Evolutionary conservation across 768 basidiomycete species (phyloP).

Genomic region (Dacryopinax primogenitus): DNA sequence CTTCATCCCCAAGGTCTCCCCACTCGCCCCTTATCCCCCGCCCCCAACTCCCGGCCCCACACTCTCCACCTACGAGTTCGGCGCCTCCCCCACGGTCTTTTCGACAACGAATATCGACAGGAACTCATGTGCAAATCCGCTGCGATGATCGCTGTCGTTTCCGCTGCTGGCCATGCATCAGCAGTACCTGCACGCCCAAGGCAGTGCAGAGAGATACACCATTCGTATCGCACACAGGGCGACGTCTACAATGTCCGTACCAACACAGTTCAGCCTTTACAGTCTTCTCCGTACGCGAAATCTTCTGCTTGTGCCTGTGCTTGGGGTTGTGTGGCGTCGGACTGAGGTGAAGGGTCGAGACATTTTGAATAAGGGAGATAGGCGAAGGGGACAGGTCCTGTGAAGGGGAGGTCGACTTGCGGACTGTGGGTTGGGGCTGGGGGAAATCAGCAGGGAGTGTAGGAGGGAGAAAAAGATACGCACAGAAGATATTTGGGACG

Average conservation of each 20-base stretch:
- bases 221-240: slow-evolving; percentile 53
- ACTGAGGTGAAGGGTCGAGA: slow-evolving; percentile 42
- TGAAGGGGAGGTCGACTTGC: slow-evolving; percentile 60
- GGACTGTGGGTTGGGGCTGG: slow-evolving; percentile 48
- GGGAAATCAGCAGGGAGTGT: too few species aligned
- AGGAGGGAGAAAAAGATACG: too few species aligned
- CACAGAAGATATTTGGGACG: too few species aligned
- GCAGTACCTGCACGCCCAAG: neutral
- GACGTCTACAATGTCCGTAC: slow-evolving; percentile 62
- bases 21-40: too few species aligned
- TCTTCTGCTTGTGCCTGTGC: slow-evolving; percentile 14
- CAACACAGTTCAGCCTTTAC: slow-evolving; percentile 64
- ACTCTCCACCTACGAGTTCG: neutral
- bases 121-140: slow-evolving; percentile 60
- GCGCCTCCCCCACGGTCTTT: slow-evolving; percentile 24
- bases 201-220: slow-evolving; percentile 30
- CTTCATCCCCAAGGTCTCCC: too few species aligned
- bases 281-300: slow-evolving; percentile 67
- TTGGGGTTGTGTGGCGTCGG: too few species aligned
- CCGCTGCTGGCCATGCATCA: slow-evolving; percentile 36
- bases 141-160: slow-evolving; percentile 54
- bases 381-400: slow-evolving; percentile 71
- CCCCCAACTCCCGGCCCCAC: too few species aligned
- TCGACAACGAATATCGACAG: slow-evolving; percentile 42
- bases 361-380: slow-evolving; percentile 65